Evolutionary conservation across 306 rosid genomes (phyloP), one percentile per base, ranked within the genome.

Genomic region (Calophaca sinica): DNA sequence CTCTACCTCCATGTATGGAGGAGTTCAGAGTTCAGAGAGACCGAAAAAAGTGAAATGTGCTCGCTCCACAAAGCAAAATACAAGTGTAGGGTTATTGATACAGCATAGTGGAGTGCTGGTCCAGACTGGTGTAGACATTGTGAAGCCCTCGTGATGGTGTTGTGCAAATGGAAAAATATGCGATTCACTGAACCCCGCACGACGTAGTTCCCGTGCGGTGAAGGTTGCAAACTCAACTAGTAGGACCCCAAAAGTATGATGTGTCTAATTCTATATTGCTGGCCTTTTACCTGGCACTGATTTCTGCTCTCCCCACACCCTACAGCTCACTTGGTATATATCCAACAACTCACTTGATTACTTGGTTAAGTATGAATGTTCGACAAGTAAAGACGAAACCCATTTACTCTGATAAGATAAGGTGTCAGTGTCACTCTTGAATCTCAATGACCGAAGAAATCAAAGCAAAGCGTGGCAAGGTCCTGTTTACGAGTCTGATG

Each of bases 81-180:
- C 44, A 1, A 71, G 59, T 14, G 66, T 64, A 12, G 28, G 82
- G 69, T 64, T 61, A 59, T 5, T 35, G 38, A 77, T 42, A 63
- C 5, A 48, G 60, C 70, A 81, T 49, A 75, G 61, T 66, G 80
- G 54, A 64, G 58, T 51, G 80, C 33, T 79, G 82, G 83, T 77
- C 53, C 73, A 55, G 53, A 71, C 20, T 63, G 62, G 26, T 20
- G 26, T 20, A 39, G 12, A 13, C 71, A 59, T 31, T 60, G 81
- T 83, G 84, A 79, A 79, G 68, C 31, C 65, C 89, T 82, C 84
- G 89, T 82, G 89, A 82, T 54, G 84, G 38, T 38, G 70, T 9
- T 68, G 33, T 6, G 70, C 9, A 52, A 41, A 9, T 42, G 83
- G 75, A 35, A 68, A 46, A 72, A 63, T 70, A 68, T 79, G 75